These are phyloP conservation scores for Tolypocladium sp. DNA, from an alignment of 2,329 filamentous ascomycete genomes.

Conservation along the genomic window DNA sequence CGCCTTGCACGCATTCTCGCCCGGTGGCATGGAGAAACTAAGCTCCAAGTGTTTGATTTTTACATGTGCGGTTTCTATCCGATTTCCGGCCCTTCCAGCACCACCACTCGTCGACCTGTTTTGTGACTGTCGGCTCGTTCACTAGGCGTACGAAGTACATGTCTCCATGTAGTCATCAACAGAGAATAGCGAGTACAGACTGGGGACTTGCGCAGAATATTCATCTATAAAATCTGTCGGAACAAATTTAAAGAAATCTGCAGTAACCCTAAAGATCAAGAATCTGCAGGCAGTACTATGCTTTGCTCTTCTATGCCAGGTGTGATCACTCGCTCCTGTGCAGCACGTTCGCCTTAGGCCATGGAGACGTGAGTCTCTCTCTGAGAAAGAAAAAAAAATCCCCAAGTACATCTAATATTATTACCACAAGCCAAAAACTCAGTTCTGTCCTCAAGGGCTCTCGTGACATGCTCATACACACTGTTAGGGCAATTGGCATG, in stretches of 20 bases:
- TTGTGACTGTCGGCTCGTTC: background rate
- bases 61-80: background rate
- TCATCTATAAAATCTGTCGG: background rate
- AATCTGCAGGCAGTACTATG: too few relatives aligned
- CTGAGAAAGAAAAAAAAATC: background rate
- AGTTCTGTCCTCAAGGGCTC: background rate
- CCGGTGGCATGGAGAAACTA: too few relatives aligned
- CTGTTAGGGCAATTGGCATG: too few relatives aligned
- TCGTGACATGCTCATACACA: too few relatives aligned
- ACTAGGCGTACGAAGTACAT: too few relatives aligned
- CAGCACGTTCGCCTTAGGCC: too few relatives aligned
- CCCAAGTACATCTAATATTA: too few relatives aligned
- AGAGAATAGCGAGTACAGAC: background rate
- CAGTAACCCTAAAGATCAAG: too few relatives aligned
- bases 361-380: background rate
- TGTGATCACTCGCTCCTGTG: too few relatives aligned
- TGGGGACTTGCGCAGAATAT: background rate
- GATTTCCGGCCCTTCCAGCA: background rate
- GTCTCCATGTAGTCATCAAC: background rate
- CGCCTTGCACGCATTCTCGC: too few relatives aligned
- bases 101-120: background rate
- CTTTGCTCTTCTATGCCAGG: too few relatives aligned
- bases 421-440: background rate
- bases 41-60: background rate
- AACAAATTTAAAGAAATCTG: too few relatives aligned